These are phyloP conservation scores for Lachnellula willkommii DNA, from an alignment of 2,329 filamentous ascomycete species.

Conservation along the genomic window DNA sequence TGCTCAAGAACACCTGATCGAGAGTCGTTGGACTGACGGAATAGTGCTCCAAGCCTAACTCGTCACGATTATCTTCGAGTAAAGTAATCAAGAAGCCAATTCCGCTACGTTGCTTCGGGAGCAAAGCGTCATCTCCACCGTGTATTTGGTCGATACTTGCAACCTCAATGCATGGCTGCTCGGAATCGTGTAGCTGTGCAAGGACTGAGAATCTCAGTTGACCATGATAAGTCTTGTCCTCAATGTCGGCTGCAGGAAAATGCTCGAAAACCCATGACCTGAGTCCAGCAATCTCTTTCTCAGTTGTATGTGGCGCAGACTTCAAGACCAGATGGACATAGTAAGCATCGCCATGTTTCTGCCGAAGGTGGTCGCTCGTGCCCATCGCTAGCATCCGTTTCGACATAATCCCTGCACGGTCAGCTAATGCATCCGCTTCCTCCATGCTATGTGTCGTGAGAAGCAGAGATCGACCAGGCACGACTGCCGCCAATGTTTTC, in stretches of 20 bases:
- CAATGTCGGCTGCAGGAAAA: constrained; percentile 63
- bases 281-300: constrained; percentile 62
- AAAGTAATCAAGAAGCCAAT: constrained; percentile 66
- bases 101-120: constrained; percentile 15
- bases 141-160: constrained; percentile 26
- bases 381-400: constrained; percentile 80
- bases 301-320: constrained; percentile 66
- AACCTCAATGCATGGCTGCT: constrained; percentile 1
- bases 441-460: constrained; percentile 95
- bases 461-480: constrained; percentile 72
- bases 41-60: constrained; percentile 75
- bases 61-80: constrained; percentile 64
- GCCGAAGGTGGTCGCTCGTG: constrained; percentile 64
- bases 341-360: constrained; percentile 70
- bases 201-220: constrained; percentile 81
- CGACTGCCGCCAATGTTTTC: constrained; percentile 71
- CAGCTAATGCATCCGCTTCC: constrained; percentile 83
- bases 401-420: constrained; percentile 79
- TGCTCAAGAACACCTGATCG: constrained; percentile 84
- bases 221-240: constrained; percentile 73
- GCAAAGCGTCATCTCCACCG: constrained; percentile 4
- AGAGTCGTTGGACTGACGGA: constrained; percentile 81
- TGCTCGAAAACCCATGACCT: constrained; percentile 57
- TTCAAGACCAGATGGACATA: constrained; percentile 76
- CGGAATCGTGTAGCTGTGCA: constrained; percentile 29